Percentiles rank a stretch among this genome's conserved stretches.
Evolutionary conservation across 345 rosid species (phyloP).

Genomic region (Hibiscus syriacus): DNA sequence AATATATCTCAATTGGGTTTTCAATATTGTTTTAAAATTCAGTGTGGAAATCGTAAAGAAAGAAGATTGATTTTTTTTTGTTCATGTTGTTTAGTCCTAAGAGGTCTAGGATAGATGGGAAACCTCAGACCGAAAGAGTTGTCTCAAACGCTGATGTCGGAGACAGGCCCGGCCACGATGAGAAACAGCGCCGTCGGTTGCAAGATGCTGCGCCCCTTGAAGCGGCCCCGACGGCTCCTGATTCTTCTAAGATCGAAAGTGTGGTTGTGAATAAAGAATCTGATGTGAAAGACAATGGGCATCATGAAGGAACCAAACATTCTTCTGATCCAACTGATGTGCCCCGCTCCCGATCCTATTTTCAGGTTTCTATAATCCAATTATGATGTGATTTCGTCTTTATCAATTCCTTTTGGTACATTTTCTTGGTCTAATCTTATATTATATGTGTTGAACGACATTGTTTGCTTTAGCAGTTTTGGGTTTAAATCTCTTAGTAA

Average conservation of each 20-base stretch:
- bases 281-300: conserved; percentile 36
- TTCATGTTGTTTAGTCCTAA: conserved; percentile 47
- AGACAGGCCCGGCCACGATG: conserved; percentile 30
- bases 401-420: conserved; percentile 3
- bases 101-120: conserved; percentile 70
- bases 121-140: conserved; percentile 45
- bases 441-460: no score
- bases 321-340: conserved; percentile 37
- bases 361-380: conserved; percentile 44
- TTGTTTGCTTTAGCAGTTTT: no score
- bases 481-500: neutral
- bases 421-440: no score
- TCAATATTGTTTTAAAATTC: neutral
- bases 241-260: conserved; percentile 27
- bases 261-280: conserved; percentile 30
- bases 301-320: conserved; percentile 28
- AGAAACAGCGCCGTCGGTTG: conserved; percentile 36
- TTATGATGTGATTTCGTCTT: conserved; percentile 1
- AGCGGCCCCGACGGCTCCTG: conserved; percentile 22
- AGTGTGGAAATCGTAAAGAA: neutral
- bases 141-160: conserved; percentile 21
- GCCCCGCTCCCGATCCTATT: conserved; percentile 47
- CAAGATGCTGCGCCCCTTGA: conserved; percentile 57
- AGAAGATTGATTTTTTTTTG: neutral
- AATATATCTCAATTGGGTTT: neutral